Conservation (phyloP, 2,329 filamentous ascomycete species). For the Paecilomyces sp. region DNA sequence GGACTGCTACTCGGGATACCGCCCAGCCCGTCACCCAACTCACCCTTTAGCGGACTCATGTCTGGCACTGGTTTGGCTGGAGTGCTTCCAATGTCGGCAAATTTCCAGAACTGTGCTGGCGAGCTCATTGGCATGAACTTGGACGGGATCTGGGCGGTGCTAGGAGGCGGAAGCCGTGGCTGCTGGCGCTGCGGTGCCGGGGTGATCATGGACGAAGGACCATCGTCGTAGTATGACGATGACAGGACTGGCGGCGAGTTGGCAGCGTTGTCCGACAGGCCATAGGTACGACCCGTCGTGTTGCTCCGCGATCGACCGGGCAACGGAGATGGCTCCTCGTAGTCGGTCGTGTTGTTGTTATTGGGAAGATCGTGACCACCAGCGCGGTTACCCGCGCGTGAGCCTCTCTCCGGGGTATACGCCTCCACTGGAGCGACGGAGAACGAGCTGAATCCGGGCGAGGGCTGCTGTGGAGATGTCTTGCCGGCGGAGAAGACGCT, state of each 20-base stretch:
- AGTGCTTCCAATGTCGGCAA: conserved; percentile 39
- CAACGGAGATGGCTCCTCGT: conserved; percentile 37
- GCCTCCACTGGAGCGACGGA: conserved; percentile 36
- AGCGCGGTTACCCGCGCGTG: conserved; percentile 21
- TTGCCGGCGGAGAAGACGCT: conserved; percentile 32
- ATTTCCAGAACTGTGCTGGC: conserved; percentile 45
- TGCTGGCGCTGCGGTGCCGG: conserved; percentile 43
- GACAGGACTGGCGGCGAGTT: conserved; percentile 41
- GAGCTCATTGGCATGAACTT: conserved; percentile 47
- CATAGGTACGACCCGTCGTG: conserved; percentile 25
- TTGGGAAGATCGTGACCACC: conserved; percentile 22
- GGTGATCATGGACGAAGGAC: conserved; percentile 40
- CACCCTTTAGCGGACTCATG: conserved; percentile 42
- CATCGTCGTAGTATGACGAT: conserved; percentile 43
- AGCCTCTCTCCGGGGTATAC: conserved; percentile 41
- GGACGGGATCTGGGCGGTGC: conserved; percentile 42
- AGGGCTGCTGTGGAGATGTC: conserved; percentile 31
- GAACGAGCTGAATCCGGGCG: conserved; percentile 36
- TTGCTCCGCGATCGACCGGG: conserved; percentile 25
- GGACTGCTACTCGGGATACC: conserved; percentile 42
- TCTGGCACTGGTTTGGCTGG: conserved; percentile 36
- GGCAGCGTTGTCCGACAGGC: conserved; percentile 32
- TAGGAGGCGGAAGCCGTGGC: conserved; percentile 41
- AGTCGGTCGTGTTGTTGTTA: conserved; percentile 25
- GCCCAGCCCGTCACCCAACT: conserved; percentile 25